Evolutionary conservation across 192 early-diverging fungal species (phyloP).

Genomic region (Backusella liffmaniae): DNA sequence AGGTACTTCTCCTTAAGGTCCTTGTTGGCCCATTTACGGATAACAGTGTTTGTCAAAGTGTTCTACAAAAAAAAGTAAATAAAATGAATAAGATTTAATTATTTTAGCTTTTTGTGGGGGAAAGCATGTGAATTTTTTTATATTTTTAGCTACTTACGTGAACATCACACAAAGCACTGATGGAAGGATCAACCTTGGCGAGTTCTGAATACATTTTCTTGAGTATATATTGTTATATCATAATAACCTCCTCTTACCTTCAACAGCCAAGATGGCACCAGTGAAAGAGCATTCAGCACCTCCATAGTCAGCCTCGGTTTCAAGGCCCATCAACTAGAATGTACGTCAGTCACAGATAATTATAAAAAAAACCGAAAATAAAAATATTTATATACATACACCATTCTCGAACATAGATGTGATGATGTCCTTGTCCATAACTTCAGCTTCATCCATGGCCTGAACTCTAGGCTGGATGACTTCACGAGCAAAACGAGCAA

Average conservation of each 20-base stretch:
- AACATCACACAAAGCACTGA: constrained; percentile 87
- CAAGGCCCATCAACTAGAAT: constrained; percentile 85
- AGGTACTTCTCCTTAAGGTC: constrained; percentile 81
- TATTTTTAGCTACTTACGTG: constrained; percentile 37
- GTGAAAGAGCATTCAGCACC: constrained; percentile 80
- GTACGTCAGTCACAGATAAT: neutral
- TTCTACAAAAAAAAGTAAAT: constrained; percentile 65
- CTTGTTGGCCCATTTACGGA: constrained; percentile 76
- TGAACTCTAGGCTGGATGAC: constrained; percentile 76
- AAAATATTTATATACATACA: constrained; percentile 42
- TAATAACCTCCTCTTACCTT: constrained; percentile 43
- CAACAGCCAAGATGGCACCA: constrained; percentile 76
- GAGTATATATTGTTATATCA: neutral
- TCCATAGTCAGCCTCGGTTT: constrained; percentile 75
- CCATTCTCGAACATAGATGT: constrained; percentile 87
- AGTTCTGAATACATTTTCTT: constrained; percentile 55
- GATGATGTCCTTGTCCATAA: constrained; percentile 75
- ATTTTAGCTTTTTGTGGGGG: neutral
- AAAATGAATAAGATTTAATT: constrained; percentile 25
- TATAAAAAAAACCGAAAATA: neutral
- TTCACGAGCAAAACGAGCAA: constrained; percentile 79
- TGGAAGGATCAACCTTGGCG: constrained; percentile 90
- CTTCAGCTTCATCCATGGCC: constrained; percentile 91
- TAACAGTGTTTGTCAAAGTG: constrained; percentile 90
- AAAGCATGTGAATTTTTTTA: neutral